phyloP scores from a whole-genome alignment of 306 rosid species.

The Ormosia emarginata region DNA sequence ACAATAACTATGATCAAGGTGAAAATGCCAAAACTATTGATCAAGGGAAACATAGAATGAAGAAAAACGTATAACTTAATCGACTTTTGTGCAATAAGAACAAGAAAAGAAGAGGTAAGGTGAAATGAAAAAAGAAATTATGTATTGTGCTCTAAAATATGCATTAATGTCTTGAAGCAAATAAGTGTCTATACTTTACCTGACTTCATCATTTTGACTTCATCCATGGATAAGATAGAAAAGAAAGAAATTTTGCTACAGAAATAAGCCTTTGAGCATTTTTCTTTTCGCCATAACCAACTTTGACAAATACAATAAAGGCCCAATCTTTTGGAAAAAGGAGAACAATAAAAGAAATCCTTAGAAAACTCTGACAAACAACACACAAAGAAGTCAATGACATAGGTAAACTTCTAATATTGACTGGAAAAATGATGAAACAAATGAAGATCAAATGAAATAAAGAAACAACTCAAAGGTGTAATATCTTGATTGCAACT shows the following conservation, averaged over 20 bases:
- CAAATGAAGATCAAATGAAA: neutral
- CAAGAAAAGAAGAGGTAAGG: neutral
- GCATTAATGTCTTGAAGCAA: neutral
- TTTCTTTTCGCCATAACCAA: neutral
- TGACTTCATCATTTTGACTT: neutral
- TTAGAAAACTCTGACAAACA: constrained; percentile 10
- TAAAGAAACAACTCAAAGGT: neutral
- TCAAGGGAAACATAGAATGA: neutral
- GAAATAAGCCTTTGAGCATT: neutral
- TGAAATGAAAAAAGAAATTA: neutral
- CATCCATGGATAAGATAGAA: neutral
- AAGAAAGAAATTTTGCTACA: neutral
- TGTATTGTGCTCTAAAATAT: neutral
- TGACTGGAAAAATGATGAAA: neutral
- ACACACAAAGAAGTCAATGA: neutral
- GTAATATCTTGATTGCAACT: constrained; percentile 10
- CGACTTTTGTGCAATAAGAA: neutral
- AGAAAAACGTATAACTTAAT: neutral
- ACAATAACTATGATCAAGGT: neutral
- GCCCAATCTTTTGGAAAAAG: neutral
- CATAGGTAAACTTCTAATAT: neutral
- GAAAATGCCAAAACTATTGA: neutral
- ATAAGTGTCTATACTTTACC: no score
- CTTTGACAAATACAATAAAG: neutral
- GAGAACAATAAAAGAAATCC: neutral